Evolutionary conservation across 2,329 filamentous ascomycete species (phyloP), one percentile per base, ranked within the genome.

Genomic region (Alternaria gaisen): DNA sequence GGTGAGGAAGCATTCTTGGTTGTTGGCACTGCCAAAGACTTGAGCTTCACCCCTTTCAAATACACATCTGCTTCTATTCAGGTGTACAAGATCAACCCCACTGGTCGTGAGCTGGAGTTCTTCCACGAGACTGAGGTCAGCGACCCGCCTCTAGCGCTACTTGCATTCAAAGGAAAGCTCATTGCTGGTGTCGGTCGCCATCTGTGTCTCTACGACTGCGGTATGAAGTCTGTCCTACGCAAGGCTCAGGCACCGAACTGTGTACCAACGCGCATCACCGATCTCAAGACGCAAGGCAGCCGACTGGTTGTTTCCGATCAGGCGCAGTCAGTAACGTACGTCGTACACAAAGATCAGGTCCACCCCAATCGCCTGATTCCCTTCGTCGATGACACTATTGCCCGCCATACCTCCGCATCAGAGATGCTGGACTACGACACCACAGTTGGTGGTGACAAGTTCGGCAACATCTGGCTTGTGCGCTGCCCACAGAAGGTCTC

Each of bases 341-440:
- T 96, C 12, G 94, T 96, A 24, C 98, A 97, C 84, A 98, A 99
- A 79, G 90, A 90, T 43, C 68, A 73, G 22, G 70, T 76, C 6
- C 88, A 93, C 67, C 91, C 93, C 68, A 98, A 98, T 79, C 91
- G 91, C 71, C 84, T 99, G 48, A 96, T 99, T 61, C 91, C 94
- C 0, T 99, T 99, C 72, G 92, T 87, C 18, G 95, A 99, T 75
- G 95, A 99, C 76, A 91, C 90, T 7, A 86, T 97, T 62, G 86
- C 93, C 52, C 89, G 95, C 32, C 98, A 94, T 92, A 97, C 93
- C 1, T 97, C 93, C 0, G 91, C 91, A 68, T 91, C 91, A 1
- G 87, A 93, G 3, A 97, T 99, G 93, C 90, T 98, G 2, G 95
- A 99, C 80, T 99, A 99, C 79, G 95, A 99, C 77, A 97, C 95